Base-by-base conservation (phyloP, 2,329 filamentous ascomycete species). In the Paramyrothecium roridum region DNA sequence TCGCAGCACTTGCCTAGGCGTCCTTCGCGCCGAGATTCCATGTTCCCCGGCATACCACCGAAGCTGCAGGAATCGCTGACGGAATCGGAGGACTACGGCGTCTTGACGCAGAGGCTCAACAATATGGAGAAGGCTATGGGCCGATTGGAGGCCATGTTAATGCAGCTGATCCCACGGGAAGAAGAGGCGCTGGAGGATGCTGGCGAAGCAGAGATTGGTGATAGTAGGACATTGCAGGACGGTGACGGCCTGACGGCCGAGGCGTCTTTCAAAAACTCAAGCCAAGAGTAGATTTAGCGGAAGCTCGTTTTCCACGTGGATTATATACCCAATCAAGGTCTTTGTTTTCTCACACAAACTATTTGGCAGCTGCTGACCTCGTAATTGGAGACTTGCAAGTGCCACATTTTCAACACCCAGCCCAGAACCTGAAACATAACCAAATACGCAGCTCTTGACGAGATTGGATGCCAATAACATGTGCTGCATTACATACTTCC, bases 11-110 rank as follows among this genome's bases (percentile, higher is more conserved):
- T 43, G 37, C 20, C 55, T 16, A 63, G 67, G 30, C 67, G 73
- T 20, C 67, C 74, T 16, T 74, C 74, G 49, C 75, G 82, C 37
- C 73, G 82, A 49, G 82, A 85, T 67, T 85, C 82, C 43, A 82
- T 84, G 57, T 84, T 82, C 56, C 81, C 80, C 0, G 77, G 78
- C 1, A 69, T 84, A 17, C 59, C 70, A 4, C 66, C 64, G 51
- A 81, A 83, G 66, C 66, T 85, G 57, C 75, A 76, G 23, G 71
- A 73, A 1, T 77, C 81, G 8, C 72, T 84, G 55, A 70, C 73
- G 30, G 79, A 80, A 26, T 70, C 73, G 13, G 72, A 76, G 40
- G 80, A 79, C 54, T 67, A 73, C 19, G 74, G 73, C 13, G 73
- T 74, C n/a, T 66, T 84, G 49, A 65, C 70, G 1, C 65, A 67